Base-by-base conservation (phyloP, 805 yeast genomes). In the Torulaspora maleeae region DNA sequence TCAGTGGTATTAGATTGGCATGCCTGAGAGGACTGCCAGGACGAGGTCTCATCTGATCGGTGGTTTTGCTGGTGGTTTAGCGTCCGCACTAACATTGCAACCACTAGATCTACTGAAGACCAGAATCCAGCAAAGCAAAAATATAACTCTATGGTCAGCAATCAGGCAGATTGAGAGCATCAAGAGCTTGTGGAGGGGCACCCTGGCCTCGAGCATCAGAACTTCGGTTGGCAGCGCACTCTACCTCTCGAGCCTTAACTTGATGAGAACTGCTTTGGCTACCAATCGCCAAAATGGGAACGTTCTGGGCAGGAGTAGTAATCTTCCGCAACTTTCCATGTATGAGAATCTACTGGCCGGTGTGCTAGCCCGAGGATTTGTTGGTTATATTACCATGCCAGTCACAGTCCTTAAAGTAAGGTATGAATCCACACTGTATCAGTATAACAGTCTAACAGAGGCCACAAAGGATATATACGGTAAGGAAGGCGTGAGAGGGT, bases 351-450 rank as follows among this genome's bases (percentile, higher is more conserved):
- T 90, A 41, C 42, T 77, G 5, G 74, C 90, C 0, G 98, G 99
- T 3, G 85, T 86, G 35, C 55, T 81, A 2, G 82, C 95, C 1
- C 72, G 99, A 45, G 88, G 89, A 0, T 46, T 77, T 1, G 95
- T 89, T 1, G 99, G 99, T 1, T 76, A 82, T 51, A 50, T 86
- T 7, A 87, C 96, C 5, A 93, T 93, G 99, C 99, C 99, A 0
- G 76, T 93, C 8, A 93, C 99, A 0, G 80, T 93, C 3, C 66
- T 93, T 24, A 93, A 93, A 61, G 93, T 95, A 4, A 73, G 97
- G 29, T 89, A 77, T 58, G 98, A 93, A 68, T 86, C 96, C 4
- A 82, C 83, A 29, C 52, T 83, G 44, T 91, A 86, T 65, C 66
- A 76, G 34, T 88, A 89, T 65, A 72, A 68, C 25, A 79, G 93